These are phyloP conservation scores for Hymenochaete sp. DNA, from an alignment of 1,284 basidiomycete genomes.

Conservation along the genomic window DNA sequence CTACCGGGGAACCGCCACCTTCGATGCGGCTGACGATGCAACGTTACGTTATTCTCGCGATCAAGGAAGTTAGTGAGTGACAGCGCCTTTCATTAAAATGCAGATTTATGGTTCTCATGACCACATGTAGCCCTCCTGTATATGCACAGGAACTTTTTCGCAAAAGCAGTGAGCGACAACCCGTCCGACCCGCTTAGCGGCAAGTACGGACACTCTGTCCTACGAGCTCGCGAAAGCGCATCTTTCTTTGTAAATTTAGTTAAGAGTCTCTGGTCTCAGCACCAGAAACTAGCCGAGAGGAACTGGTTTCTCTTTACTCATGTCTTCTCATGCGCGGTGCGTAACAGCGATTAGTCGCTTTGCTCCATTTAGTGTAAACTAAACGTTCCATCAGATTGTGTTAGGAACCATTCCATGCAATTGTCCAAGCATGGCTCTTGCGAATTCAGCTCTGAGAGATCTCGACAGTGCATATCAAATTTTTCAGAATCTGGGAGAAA, in stretches of 20 bases:
- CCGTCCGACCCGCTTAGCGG: conserved; percentile 57
- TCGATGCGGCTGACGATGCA: conserved; percentile 53
- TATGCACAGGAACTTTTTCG: conserved; percentile 67
- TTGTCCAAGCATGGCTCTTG: conserved; percentile 47
- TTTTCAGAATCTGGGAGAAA: conserved; percentile 42
- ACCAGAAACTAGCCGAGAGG: conserved; percentile 54
- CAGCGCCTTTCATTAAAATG: neutral
- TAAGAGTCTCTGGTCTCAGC: conserved; percentile 53
- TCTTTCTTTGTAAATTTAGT: conserved; percentile 59
- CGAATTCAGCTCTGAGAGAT: conserved; percentile 53
- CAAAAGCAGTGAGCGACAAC: conserved; percentile 53
- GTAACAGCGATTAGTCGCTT: conserved; percentile 24
- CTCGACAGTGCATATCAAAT: conserved; percentile 52
- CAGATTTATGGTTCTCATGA: neutral
- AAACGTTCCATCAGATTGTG: conserved; percentile 40
- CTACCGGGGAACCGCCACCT: conserved; percentile 37
- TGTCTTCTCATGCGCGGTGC: conserved; percentile 62
- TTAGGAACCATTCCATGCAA: conserved; percentile 59
- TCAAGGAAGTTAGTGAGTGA: conserved; percentile 53
- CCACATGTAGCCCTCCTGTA: conserved; percentile 49
- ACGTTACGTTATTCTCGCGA: conserved; percentile 52
- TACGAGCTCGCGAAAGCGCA: conserved; percentile 57
- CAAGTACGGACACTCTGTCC: conserved; percentile 58
- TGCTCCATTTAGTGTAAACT: conserved; percentile 2
- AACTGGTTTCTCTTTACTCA: conserved; percentile 69